A percentile compares a stretch with the other conserved stretches of the same genome.
phyloP scores from a whole-genome alignment of 2,329 filamentous ascomycete species.

The Trichoderma asperellum region DNA sequence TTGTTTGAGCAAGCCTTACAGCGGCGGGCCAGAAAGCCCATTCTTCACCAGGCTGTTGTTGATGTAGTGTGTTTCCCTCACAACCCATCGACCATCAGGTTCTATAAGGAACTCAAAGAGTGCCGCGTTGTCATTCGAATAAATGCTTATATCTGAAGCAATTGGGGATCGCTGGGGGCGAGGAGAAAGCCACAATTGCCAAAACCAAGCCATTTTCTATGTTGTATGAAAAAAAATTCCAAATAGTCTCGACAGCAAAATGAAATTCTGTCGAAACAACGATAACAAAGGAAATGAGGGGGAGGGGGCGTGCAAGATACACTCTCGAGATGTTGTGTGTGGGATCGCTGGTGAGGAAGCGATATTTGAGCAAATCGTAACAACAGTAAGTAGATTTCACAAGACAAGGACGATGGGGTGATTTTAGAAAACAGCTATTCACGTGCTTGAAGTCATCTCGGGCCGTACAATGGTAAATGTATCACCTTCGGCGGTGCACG shows the following conservation, averaged over 20 bases:
- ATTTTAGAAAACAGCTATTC: neutral
- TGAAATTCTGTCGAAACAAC: neutral
- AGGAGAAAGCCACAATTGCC: slow-evolving; percentile 22
- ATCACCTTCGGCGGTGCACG: neutral
- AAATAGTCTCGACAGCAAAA: neutral
- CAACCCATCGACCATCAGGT: slow-evolving; percentile 14
- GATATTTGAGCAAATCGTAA: neutral
- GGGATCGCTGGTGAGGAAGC: neutral
- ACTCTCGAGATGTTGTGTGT: neutral
- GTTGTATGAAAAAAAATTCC: neutral
- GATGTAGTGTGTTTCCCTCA: slow-evolving; percentile 17
- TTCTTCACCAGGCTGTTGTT: neutral
- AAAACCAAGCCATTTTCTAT: neutral
- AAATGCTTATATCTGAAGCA: neutral
- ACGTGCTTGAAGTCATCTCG: neutral
- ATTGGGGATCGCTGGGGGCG: slow-evolving; percentile 10
- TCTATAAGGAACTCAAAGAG: slow-evolving; percentile 23
- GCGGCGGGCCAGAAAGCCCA: slow-evolving; percentile 16
- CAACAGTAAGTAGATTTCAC: neutral
- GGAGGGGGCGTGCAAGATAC: neutral
- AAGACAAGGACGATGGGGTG: neutral
- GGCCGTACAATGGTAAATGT: neutral
- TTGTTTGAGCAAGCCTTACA: neutral
- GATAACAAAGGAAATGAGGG: neutral
- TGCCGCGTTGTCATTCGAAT: slow-evolving; percentile 2